These are phyloP conservation scores for Rubia yunnanensis DNA, from an alignment of 257 asterid genomes.

Conservation along the genomic window DNA sequence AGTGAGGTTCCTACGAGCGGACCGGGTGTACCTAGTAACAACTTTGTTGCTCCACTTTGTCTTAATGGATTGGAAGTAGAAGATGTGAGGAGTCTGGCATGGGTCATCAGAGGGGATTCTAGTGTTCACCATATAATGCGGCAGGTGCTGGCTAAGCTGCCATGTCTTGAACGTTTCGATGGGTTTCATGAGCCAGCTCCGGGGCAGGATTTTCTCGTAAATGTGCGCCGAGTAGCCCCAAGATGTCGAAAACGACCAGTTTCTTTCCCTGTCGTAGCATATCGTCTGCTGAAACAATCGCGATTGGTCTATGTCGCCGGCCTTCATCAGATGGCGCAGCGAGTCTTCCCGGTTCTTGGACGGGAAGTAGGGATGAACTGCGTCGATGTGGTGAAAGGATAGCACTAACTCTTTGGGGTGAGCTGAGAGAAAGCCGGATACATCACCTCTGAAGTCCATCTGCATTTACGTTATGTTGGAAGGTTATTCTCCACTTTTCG, in stretches of 20 bases:
- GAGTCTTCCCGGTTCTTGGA: conserved; percentile 17
- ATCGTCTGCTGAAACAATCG: conserved; percentile 37
- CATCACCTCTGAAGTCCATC: conserved; percentile 27
- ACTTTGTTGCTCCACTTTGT: conserved; percentile 13
- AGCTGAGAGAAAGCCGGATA: conserved; percentile 27
- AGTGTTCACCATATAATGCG: conserved; percentile 54
- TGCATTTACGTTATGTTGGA: no score
- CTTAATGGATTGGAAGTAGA: conserved; percentile 25
- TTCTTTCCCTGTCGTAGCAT: conserved; percentile 21
- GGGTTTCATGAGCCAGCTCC: conserved; percentile 34
- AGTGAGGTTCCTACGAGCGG: conserved; percentile 24
- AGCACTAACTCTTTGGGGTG: conserved; percentile 25
- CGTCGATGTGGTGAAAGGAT: conserved; percentile 36
- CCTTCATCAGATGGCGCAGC: conserved; percentile 25
- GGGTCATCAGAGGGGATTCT: conserved; percentile 26
- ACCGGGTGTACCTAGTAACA: conserved; percentile 19
- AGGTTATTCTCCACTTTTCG: no score
- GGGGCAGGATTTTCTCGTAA: conserved; percentile 27
- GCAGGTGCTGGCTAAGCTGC: conserved; percentile 20
- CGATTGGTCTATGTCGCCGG: conserved; percentile 30
- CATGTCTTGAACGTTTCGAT: conserved; percentile 50
- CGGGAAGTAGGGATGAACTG: conserved; percentile 30
- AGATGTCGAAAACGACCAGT: conserved; percentile 35
- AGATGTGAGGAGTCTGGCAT: conserved; percentile 53
- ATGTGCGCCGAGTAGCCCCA: conserved; percentile 42